Evolutionary conservation across 116 monocot genomes (phyloP).

Genomic region (Zostera marina): DNA sequence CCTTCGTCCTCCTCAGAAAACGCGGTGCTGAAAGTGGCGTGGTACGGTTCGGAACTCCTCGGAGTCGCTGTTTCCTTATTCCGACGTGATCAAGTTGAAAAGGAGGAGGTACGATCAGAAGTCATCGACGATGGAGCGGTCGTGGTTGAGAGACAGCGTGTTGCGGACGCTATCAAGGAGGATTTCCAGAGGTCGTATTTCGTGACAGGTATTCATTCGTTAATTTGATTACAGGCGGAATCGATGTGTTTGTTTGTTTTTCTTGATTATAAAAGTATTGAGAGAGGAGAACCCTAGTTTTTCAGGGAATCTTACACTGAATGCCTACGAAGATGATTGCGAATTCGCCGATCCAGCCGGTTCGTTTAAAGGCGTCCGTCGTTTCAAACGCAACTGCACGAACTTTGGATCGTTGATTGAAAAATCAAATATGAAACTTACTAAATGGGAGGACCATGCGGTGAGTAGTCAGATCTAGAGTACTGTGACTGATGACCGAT

Average conservation of each 20-base stretch:
- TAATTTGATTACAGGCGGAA: neutral
- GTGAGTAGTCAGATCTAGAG: slow-evolving; percentile 13
- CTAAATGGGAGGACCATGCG: slow-evolving; percentile 82
- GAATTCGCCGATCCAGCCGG: slow-evolving; percentile 99
- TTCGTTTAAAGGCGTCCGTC: slow-evolving; percentile 71
- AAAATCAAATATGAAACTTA: slow-evolving; percentile 87
- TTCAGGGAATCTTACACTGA: slow-evolving; percentile 58
- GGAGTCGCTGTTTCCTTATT: slow-evolving; percentile 68
- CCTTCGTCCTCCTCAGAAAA: slow-evolving; percentile 56
- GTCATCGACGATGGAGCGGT: slow-evolving; percentile 5
- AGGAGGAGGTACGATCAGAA: neutral
- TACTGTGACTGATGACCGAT: neutral
- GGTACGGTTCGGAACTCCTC: slow-evolving; percentile 88
- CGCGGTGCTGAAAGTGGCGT: slow-evolving; percentile 51
- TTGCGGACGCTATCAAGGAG: slow-evolving; percentile 56
- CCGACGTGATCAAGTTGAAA: slow-evolving; percentile 10
- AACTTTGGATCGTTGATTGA: slow-evolving; percentile 77
- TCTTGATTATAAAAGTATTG: neutral
- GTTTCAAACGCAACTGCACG: slow-evolving; percentile 77
- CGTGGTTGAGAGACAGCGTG: slow-evolving; percentile 18
- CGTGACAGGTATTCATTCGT: slow-evolving; percentile 49
- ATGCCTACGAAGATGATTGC: slow-evolving; percentile 78
- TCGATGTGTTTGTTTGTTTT: neutral
- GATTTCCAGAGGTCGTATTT: slow-evolving; percentile 84
- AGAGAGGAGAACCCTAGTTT: neutral